Conservation (phyloP, 331 rosid genomes). For the Spiraea crenata region DNA sequence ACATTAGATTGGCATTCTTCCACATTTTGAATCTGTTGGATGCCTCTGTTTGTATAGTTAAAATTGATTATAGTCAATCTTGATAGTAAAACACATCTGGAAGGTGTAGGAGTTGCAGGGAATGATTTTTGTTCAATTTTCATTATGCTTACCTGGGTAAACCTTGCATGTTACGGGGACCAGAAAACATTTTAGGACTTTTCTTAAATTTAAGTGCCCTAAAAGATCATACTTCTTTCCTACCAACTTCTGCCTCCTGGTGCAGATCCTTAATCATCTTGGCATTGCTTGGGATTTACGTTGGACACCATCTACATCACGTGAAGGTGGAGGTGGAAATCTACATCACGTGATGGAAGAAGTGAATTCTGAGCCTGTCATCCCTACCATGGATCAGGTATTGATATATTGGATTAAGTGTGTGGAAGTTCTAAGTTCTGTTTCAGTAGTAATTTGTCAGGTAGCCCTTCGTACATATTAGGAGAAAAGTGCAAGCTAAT, state of each 20-base stretch:
- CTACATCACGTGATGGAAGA: conserved; percentile 36
- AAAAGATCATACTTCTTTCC: not conserved
- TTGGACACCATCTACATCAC: conserved; percentile 61
- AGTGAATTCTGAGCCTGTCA: conserved; percentile 51
- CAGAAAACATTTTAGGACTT: not conserved
- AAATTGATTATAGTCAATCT: not conserved
- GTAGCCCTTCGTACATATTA: not conserved
- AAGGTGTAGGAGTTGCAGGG: not conserved
- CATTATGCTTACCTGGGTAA: conserved; percentile 1
- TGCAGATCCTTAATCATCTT: conserved; percentile 81
- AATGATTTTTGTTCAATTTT: not conserved
- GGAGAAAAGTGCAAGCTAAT: not conserved
- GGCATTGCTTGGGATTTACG: conserved; percentile 90
- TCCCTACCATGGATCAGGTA: conserved; percentile 79
- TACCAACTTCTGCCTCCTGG: conserved; percentile 4
- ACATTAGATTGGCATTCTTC: not conserved
- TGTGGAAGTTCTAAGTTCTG: no score
- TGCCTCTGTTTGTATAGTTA: conserved; percentile 9
- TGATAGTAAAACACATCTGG: not conserved
- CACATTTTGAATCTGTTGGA: not conserved
- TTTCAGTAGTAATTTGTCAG: not conserved
- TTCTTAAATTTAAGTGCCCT: not conserved
- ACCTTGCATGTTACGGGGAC: conserved; percentile 3
- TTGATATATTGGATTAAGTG: not conserved
- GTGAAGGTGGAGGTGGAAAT: conserved; percentile 29